Evolutionary conservation across 2,329 filamentous ascomycete species (phyloP).

Genomic region (Pleoardoris graminearum): DNA sequence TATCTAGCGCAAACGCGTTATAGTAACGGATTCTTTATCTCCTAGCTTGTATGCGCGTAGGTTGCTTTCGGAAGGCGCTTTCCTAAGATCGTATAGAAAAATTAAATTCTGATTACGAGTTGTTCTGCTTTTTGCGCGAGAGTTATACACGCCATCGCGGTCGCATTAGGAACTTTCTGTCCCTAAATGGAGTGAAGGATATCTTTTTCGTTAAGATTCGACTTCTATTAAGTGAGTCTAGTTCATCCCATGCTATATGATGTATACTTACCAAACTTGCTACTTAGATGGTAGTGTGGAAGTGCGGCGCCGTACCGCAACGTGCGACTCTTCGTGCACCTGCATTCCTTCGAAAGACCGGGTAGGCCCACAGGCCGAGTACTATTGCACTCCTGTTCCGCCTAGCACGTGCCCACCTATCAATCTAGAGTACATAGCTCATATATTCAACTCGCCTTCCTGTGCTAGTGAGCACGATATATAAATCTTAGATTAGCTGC

Average conservation of each 20-base stretch:
- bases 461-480: conserved; percentile 22
- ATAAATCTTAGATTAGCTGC: conserved; percentile 27
- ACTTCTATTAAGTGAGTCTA: background rate
- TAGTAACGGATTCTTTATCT: conserved; percentile 20
- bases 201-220: conserved; percentile 26
- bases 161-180: conserved; percentile 12
- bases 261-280: conserved; percentile 6
- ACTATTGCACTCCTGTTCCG: conserved; percentile 25
- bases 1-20: background rate
- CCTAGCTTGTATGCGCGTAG: conserved; percentile 24
- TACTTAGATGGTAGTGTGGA: conserved; percentile 24
- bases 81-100: conserved; percentile 23
- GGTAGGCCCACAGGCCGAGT: conserved; percentile 28
- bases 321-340: conserved; percentile 21
- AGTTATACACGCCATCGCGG: conserved; percentile 17
- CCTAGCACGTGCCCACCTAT: conserved; percentile 25
- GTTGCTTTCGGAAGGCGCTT: conserved; percentile 15
- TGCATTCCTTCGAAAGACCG: conserved; percentile 26
- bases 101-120: conserved; percentile 20
- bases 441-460: conserved; percentile 21
- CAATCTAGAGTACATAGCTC: conserved; percentile 22
- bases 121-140: conserved; percentile 22
- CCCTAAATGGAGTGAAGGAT: conserved; percentile 21
- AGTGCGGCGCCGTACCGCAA: conserved; percentile 21
- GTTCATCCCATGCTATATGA: conserved; percentile 8